Conservation (phyloP, 2,329 filamentous ascomycete species). For the Talaromyces atroroseus region DNA sequence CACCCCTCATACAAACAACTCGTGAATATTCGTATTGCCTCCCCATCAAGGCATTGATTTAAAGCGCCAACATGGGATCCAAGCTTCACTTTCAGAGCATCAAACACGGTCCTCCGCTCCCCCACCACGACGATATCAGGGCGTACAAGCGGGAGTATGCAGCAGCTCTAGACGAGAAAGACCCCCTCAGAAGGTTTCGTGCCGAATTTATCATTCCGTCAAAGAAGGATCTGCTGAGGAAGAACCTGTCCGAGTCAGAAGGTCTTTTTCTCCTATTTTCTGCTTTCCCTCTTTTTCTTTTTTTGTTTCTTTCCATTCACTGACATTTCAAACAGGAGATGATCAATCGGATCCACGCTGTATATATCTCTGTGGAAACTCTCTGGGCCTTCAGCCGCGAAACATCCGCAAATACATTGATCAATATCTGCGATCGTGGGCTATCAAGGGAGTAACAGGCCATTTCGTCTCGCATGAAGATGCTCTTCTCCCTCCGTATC, state of each 20-base stretch:
- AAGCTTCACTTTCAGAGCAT: slow-evolving; percentile 24
- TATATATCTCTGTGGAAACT: slow-evolving; percentile 87
- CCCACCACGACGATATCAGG: slow-evolving; percentile 21
- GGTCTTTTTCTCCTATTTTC: slow-evolving; percentile 23
- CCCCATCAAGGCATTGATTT: background rate
- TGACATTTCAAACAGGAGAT: background rate
- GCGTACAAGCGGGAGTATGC: slow-evolving; percentile 36
- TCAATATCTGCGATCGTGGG: slow-evolving; percentile 76
- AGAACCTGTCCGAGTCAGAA: slow-evolving; percentile 46
- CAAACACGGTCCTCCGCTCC: slow-evolving; percentile 21
- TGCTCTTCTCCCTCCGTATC: slow-evolving; percentile 65
- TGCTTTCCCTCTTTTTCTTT: slow-evolving; percentile 48
- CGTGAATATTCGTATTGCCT: no score
- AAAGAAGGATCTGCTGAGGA: slow-evolving; percentile 63
- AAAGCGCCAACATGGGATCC: slow-evolving; percentile 22
- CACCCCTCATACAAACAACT: background rate
- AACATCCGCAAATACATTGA: slow-evolving; percentile 60
- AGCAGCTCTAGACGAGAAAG: slow-evolving; percentile 52
- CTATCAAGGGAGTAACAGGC: slow-evolving; percentile 74
- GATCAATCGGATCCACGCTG: slow-evolving; percentile 39
- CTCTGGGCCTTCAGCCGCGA: slow-evolving; percentile 75
- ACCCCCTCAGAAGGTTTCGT: slow-evolving; percentile 56
- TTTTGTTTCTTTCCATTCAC: slow-evolving; percentile 22
- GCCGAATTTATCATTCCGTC: slow-evolving; percentile 72
- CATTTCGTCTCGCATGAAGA: slow-evolving; percentile 69